Evolutionary conservation across 495 filamentous ascomycete species (phyloP).

Genomic region (Aspergillus avenaceus): DNA sequence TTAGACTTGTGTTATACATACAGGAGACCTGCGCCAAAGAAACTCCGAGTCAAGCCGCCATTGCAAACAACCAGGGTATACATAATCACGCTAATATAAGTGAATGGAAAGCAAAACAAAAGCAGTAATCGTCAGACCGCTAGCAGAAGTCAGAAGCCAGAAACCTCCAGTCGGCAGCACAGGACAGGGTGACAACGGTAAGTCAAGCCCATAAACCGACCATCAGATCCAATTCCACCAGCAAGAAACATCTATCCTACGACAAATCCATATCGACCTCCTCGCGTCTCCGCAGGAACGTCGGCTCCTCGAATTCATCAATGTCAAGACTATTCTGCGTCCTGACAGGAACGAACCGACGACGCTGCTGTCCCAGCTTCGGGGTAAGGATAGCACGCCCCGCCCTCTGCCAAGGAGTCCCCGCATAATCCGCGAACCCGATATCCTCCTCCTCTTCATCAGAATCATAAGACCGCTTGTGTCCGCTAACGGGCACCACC

Average conservation of each 20-base stretch:
- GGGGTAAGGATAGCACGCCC: slow-evolving; percentile 34
- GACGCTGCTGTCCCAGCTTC: slow-evolving; percentile 26
- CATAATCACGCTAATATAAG: too few species aligned
- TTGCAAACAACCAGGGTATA: too few species aligned
- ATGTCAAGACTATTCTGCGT: slow-evolving; percentile 24
- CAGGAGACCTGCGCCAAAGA: background rate
- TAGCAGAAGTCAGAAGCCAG: too few species aligned
- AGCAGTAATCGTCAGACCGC: too few species aligned
- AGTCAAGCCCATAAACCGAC: too few species aligned
- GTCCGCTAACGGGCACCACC: background rate
- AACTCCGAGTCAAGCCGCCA: too few species aligned
- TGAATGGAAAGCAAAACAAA: too few species aligned
- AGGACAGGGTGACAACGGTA: too few species aligned
- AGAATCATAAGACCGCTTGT: slow-evolving; percentile 17
- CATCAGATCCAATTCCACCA: too few species aligned
- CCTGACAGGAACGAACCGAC: slow-evolving; percentile 22
- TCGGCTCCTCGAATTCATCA: slow-evolving; percentile 43
- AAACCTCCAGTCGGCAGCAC: too few species aligned
- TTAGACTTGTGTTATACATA: background rate
- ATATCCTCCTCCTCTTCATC: slow-evolving; percentile 17
- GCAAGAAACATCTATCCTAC: too few species aligned
- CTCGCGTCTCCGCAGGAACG: slow-evolving; percentile 38
- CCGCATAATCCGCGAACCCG: slow-evolving; percentile 1
- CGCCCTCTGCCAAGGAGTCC: background rate
- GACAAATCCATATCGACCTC: slow-evolving; percentile 39